phyloP scores from a whole-genome alignment of 2,329 filamentous ascomycete species.

The Monilinia aucupariae region DNA sequence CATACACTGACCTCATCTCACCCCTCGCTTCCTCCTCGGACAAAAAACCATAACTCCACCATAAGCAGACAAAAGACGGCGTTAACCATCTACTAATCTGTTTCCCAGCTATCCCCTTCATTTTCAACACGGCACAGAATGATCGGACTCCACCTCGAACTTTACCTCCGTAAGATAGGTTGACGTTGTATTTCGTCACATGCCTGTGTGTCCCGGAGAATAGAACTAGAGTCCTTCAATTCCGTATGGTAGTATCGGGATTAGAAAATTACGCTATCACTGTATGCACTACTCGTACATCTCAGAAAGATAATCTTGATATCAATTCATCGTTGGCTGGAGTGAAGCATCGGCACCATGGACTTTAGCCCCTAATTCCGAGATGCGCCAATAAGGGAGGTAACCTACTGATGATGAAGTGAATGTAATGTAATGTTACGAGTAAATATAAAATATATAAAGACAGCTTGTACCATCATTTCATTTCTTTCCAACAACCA shows the following conservation, averaged over 20 bases:
- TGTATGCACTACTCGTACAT: too few relatives aligned
- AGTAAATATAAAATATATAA: slow-evolving; percentile 2
- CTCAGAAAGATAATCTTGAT: too few relatives aligned
- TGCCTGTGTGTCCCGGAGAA: background rate
- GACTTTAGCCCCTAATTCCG: background rate
- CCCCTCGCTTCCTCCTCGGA: background rate
- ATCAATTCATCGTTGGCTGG: too few relatives aligned
- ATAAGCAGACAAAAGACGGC: background rate
- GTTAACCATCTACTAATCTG: background rate
- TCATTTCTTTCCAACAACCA: background rate
- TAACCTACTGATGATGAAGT: background rate
- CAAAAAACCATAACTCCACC: background rate
- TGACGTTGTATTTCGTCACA: background rate
- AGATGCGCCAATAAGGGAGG: background rate
- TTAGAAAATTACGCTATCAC: too few relatives aligned
- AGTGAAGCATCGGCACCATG: background rate
- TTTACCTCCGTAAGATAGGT: background rate
- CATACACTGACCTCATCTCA: too few relatives aligned
- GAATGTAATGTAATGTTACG: background rate
- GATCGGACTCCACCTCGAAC: background rate
- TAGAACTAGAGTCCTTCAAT: background rate
- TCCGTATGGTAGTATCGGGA: background rate
- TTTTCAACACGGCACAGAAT: background rate
- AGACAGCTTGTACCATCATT: background rate
- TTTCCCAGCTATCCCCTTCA: background rate